Evolutionary conservation across 1,284 basidiomycete genomes (phyloP).

Genomic region (Sparassis latifolia): DNA sequence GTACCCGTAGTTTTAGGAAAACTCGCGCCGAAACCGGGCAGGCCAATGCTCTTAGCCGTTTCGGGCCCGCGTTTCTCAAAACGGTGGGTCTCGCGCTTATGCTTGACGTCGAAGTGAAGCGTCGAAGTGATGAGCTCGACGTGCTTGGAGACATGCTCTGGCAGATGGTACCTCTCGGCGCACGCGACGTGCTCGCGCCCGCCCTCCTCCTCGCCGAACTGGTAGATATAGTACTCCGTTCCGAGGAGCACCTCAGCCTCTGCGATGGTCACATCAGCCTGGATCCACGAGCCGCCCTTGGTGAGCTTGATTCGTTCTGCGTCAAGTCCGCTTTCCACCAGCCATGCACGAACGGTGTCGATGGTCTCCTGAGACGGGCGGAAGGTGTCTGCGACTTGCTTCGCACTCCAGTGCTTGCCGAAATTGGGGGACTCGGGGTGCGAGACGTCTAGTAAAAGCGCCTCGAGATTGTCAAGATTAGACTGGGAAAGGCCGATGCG

Average conservation of each 20-base stretch:
- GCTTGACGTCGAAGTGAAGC: constrained; percentile 35
- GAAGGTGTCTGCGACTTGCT: constrained; percentile 32
- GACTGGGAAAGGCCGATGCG: constrained; percentile 39
- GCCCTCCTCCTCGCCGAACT: constrained; percentile 30
- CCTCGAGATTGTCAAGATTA: constrained; percentile 34
- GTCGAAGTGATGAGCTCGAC: constrained; percentile 42
- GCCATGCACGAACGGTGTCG: constrained; percentile 34
- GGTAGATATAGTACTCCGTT: constrained; percentile 40
- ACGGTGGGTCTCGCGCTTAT: constrained; percentile 5
- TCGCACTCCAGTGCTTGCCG: constrained; percentile 35
- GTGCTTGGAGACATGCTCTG: constrained; percentile 34
- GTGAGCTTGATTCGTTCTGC: constrained; percentile 27
- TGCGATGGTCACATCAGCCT: constrained; percentile 34
- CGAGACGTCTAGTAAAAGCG: constrained; percentile 35
- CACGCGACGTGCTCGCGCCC: constrained; percentile 25
- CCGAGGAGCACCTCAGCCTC: constrained; percentile 39
- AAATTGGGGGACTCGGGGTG: constrained; percentile 35
- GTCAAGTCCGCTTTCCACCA: constrained; percentile 29
- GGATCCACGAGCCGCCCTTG: constrained; percentile 34
- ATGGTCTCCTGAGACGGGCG: constrained; percentile 36
- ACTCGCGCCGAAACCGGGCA: constrained; percentile 9
- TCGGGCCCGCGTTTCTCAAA: background rate
- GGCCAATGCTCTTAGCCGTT: background rate
- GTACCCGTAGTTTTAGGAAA: background rate
- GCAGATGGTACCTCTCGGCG: constrained; percentile 35